These are phyloP conservation scores for Decorospora gaudefroyi DNA, from an alignment of 2,329 filamentous ascomycete genomes.

Conservation along the genomic window DNA sequence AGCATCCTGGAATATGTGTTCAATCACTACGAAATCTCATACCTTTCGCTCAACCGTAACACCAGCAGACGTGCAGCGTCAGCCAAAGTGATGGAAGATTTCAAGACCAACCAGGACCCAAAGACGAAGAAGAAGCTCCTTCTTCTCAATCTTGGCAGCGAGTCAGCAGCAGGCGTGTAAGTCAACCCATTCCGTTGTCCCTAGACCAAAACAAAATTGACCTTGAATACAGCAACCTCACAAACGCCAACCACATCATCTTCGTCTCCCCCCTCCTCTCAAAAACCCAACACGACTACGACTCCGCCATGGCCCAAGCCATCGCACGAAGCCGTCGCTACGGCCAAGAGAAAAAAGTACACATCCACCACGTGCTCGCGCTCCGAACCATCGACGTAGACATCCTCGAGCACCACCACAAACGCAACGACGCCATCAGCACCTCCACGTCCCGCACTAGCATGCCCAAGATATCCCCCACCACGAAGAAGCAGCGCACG, in stretches of 20 bases:
- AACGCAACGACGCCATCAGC: conserved; percentile 31
- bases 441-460: conserved; percentile 3
- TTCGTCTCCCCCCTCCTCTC: conserved; percentile 63
- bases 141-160: conserved; percentile 61
- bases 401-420: conserved; percentile 53
- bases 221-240: conserved; percentile 57
- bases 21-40: conserved; percentile 20
- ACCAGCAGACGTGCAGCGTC: conserved; percentile 12
- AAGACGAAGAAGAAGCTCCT: conserved; percentile 54
- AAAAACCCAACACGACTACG: conserved; percentile 58
- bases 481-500: conserved; percentile 24
- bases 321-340: conserved; percentile 64
- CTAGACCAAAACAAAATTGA: background rate
- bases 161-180: conserved; percentile 64
- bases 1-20: conserved; percentile 25
- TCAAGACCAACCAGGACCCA: conserved; percentile 31
- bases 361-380: conserved; percentile 75
- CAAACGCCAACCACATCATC: conserved; percentile 66
- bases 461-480: conserved; percentile 9
- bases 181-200: conserved; percentile 33
- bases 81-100: conserved; percentile 33
- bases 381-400: conserved; percentile 66
- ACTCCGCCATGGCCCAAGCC: conserved; percentile 64
- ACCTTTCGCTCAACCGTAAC: conserved; percentile 19
- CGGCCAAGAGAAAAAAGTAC: conserved; percentile 61